A percentile compares a stretch with the other conserved stretches of the same genome.
Conservation (phyloP, 2,329 filamentous ascomycete genomes). For the Fusarium sp. region DNA sequence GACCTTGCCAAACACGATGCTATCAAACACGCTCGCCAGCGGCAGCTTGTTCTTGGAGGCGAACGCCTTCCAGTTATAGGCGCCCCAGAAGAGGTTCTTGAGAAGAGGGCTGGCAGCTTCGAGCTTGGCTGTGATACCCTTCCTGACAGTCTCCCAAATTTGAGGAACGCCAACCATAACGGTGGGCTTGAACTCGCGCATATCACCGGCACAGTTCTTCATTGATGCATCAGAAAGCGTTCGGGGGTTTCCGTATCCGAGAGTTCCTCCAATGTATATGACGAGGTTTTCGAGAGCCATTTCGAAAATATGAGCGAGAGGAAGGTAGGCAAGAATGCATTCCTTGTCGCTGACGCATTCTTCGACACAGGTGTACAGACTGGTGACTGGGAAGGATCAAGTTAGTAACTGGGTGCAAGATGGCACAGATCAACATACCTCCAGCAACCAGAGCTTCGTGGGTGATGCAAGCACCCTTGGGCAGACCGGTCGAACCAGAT, state of each 20-base stretch:
- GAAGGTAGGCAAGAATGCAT: slow-evolving; percentile 88
- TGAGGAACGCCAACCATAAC: slow-evolving; percentile 95
- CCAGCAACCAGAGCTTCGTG: slow-evolving; percentile 85
- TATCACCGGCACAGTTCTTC: slow-evolving; percentile 92
- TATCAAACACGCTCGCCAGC: slow-evolving; percentile 78
- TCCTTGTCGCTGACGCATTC: slow-evolving; percentile 83
- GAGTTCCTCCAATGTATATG: slow-evolving; percentile 87
- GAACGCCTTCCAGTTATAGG: slow-evolving; percentile 69
- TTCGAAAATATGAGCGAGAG: slow-evolving; percentile 95
- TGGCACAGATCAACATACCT: slow-evolving; percentile 56
- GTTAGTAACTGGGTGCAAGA: slow-evolving; percentile 29
- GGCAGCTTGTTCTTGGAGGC: slow-evolving; percentile 71
- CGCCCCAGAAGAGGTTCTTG: slow-evolving; percentile 81
- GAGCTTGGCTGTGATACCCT: slow-evolving; percentile 87
- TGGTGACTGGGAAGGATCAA: slow-evolving; percentile 69
- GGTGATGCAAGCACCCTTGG: slow-evolving; percentile 88
- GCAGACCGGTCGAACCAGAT: slow-evolving; percentile 88
- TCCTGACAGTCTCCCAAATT: slow-evolving; percentile 97
- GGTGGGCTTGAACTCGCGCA: slow-evolving; percentile 90
- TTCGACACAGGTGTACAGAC: slow-evolving; percentile 82
- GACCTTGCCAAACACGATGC: slow-evolving; percentile 90
- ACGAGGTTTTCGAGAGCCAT: slow-evolving; percentile 95
- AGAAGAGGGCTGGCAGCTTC: slow-evolving; percentile 77
- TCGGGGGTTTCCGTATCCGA: slow-evolving; percentile 92
- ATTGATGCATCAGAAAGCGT: slow-evolving; percentile 89